Evolutionary conservation across 192 early-diverging fungal species (phyloP), one percentile per base, ranked within the genome.

Genomic region (Linnemannia hyalina): DNA sequence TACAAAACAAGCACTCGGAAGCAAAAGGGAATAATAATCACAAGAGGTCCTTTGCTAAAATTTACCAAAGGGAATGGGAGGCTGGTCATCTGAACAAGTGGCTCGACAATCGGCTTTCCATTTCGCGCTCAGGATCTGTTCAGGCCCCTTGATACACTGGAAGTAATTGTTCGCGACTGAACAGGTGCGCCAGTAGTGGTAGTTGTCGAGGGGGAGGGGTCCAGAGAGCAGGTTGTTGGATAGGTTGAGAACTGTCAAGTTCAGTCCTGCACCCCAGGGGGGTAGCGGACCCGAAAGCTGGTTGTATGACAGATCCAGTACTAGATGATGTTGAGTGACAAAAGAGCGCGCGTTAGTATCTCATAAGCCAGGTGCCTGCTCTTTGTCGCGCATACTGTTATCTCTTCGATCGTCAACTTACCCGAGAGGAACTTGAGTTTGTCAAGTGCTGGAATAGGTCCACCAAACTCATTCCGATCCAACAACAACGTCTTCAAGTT

Each of bases 401-500:
- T 46, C 13, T 15, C 10, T 46, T 11, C 2, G 44, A 46, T 15
- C 44, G 18, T 38, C 8, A 20, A 9, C 70, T 36, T 78, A 83
- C 82, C 73, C 8, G 74, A 36, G 13, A 85, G 57, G 6, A 69
- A 73, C 18, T 29, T 55, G n/a, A 85, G 36, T 18, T 52, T 63
- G 4, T 52, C 26, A 13, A 85, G 36, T 0, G 74, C 29, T 10
- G 83, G 83, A 54, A 85, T 85, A 5, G 74, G 47, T 26, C 83
- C 83, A 73, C 83, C 83, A 85, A 85, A 85, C 70, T 85, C 83
- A 42, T 85, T 85, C 18, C 78, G 73, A 32, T 85, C 83, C 78
- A 85, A 49, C 63, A 85, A 35, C 70, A 85, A 29, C 0, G 83
- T 85, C 55, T 85, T 80, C 4, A 85, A 55, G 35, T 75, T 79